phyloP scores from a whole-genome alignment of 306 rosid species.

The Prunus campanulata region DNA sequence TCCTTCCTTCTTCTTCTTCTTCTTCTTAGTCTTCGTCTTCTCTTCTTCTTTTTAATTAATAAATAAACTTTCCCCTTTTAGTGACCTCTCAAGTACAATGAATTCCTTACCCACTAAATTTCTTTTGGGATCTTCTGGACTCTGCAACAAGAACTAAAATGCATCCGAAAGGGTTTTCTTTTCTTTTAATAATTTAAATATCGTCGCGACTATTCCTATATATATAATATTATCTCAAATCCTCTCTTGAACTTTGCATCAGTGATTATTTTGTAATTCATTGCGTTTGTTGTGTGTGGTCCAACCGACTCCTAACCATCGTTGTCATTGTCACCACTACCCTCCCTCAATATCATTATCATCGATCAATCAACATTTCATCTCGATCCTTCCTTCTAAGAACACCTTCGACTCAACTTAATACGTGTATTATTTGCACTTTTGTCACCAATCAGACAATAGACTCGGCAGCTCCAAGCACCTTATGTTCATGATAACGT shows the following conservation, averaged over 20 bases:
- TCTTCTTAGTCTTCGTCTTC: neutral
- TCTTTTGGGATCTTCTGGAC: constrained; percentile 29
- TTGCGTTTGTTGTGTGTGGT: neutral
- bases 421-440: neutral
- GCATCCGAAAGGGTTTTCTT: neutral
- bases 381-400: constrained; percentile 21
- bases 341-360: neutral
- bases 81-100: constrained; percentile 10
- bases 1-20: neutral
- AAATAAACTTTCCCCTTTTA: neutral
- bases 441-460: neutral
- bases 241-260: neutral
- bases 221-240: neutral
- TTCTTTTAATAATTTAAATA: neutral
- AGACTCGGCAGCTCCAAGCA: neutral
- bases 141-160: neutral
- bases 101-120: constrained; percentile 18
- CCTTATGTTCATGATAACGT: neutral
- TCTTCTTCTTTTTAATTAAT: too few relatives aligned
- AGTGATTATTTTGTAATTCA: constrained; percentile 21
- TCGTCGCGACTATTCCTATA: neutral
- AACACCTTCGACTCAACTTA: neutral
- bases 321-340: constrained; percentile 14
- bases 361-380: constrained; percentile 10
- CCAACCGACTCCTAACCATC: constrained; percentile 9